Percentiles rank a stretch among this genome's conserved stretches.
These are phyloP conservation scores for Clonostachys rhizophaga DNA, from an alignment of 2,329 filamentous ascomycete species.

Conservation along the genomic window DNA sequence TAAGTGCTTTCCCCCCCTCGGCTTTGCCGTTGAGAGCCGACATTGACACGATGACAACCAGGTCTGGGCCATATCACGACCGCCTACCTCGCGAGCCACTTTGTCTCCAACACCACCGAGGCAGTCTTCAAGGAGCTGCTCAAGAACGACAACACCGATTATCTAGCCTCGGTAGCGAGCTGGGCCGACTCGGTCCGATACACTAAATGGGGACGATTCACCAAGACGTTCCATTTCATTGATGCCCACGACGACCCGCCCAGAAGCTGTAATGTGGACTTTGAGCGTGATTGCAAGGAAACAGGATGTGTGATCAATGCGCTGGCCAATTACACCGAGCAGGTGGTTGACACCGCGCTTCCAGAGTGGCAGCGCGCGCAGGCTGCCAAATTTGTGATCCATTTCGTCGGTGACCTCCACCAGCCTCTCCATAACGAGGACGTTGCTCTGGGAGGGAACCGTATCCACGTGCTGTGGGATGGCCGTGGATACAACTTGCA, in stretches of 20 bases:
- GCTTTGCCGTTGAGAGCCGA: neutral
- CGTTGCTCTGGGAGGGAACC: constrained; percentile 62
- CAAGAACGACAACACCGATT: constrained; percentile 46
- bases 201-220: constrained; percentile 58
- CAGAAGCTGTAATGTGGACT: constrained; percentile 48
- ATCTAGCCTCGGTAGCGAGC: constrained; percentile 58
- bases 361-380: constrained; percentile 42
- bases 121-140: constrained; percentile 54
- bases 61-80: constrained; percentile 63
- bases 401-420: constrained; percentile 68
- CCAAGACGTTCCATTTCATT: constrained; percentile 63
- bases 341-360: constrained; percentile 41
- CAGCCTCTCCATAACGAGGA: constrained; percentile 65
- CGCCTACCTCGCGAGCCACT: constrained; percentile 56
- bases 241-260: constrained; percentile 63
- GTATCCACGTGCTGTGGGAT: constrained; percentile 60
- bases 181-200: constrained; percentile 67
- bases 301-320: constrained; percentile 59
- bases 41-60: constrained; percentile 12
- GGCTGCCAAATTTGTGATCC: constrained; percentile 62
- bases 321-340: constrained; percentile 55
- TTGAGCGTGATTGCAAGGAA: constrained; percentile 56
- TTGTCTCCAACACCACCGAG: constrained; percentile 52
- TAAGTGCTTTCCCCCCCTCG: constrained; percentile 15
- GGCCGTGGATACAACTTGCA: constrained; percentile 59